Conservation (phyloP, 345 rosid species). For the Fremontodendron californicum region DNA sequence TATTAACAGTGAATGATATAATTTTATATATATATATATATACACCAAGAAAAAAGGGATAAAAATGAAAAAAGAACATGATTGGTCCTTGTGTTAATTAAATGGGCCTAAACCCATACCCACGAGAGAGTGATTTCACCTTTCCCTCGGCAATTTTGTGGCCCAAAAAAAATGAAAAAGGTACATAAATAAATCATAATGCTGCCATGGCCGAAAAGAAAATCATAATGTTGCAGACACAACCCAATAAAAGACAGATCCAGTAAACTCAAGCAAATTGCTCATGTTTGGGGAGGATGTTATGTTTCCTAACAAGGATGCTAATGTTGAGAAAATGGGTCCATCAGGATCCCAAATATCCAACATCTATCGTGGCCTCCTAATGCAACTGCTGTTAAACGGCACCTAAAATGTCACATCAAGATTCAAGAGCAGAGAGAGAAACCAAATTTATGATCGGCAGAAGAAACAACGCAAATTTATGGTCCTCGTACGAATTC, state of each 20-base stretch:
- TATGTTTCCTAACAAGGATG: not conserved
- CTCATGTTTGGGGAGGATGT: not conserved
- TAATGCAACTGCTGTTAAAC: not conserved
- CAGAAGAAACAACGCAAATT: not conserved
- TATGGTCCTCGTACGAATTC: not conserved
- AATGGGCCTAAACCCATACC: not conserved
- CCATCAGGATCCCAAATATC: constrained; percentile 1
- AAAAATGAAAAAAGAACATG: not conserved
- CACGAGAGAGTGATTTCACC: not conserved
- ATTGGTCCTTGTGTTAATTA: not conserved
- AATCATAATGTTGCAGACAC: not conserved
- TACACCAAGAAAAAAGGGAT: too few relatives aligned
- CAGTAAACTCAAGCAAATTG: not conserved
- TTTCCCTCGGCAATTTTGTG: not conserved
- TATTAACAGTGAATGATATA: too few relatives aligned
- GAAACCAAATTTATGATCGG: not conserved
- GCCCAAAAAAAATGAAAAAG: not conserved
- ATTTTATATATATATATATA: too few relatives aligned
- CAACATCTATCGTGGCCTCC: constrained; percentile 3
- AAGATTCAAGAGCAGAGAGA: not conserved
- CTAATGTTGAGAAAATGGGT: not conserved
- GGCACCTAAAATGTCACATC: not conserved
- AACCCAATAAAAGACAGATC: not conserved
- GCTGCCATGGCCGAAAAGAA: too few relatives aligned
- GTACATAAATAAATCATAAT: not conserved